These are phyloP conservation scores for Phytomonas sp. DNA, from an alignment of 208 protist species.

Conservation along the genomic window DNA sequence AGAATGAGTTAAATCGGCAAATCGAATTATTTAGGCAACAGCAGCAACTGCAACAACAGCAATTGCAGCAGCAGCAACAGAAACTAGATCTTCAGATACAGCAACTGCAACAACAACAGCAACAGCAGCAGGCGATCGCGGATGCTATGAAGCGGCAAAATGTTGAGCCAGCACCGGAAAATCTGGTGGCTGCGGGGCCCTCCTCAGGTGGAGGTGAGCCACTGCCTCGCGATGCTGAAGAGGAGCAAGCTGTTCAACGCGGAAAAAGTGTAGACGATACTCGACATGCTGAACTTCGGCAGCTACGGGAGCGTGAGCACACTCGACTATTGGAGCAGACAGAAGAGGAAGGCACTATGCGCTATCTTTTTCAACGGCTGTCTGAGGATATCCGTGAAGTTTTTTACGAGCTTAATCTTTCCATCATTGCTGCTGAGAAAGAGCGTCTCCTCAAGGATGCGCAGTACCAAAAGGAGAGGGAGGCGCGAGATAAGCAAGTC, in stretches of 20 bases:
- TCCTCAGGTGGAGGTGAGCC: not conserved
- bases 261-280: not conserved
- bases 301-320: constrained; percentile 56
- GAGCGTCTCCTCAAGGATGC: constrained; percentile 88
- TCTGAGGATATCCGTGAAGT: constrained; percentile 85
- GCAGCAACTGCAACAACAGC: not conserved
- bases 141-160: not conserved
- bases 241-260: not conserved
- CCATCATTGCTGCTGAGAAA: constrained; percentile 85
- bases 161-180: not conserved
- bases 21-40: constrained; percentile 8
- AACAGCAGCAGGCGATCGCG: not conserved
- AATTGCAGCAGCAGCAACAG: not conserved
- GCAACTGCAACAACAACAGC: constrained; percentile 10
- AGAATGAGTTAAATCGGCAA: constrained; percentile 9
- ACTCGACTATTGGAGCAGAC: constrained; percentile 46
- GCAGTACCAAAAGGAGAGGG: constrained; percentile 81
- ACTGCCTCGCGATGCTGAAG: constrained; percentile 7
- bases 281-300: constrained; percentile 31
- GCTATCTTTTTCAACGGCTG: constrained; percentile 74
- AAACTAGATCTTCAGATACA: constrained; percentile 10
- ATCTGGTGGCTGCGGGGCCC: not conserved
- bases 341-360: constrained; percentile 76
- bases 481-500: constrained; percentile 59
- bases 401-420: constrained; percentile 87